A percentile compares a stretch with the other conserved stretches of the same genome.
Conservation (phyloP, 2,329 filamentous ascomycete genomes). For the Verticillium nubilum region DNA sequence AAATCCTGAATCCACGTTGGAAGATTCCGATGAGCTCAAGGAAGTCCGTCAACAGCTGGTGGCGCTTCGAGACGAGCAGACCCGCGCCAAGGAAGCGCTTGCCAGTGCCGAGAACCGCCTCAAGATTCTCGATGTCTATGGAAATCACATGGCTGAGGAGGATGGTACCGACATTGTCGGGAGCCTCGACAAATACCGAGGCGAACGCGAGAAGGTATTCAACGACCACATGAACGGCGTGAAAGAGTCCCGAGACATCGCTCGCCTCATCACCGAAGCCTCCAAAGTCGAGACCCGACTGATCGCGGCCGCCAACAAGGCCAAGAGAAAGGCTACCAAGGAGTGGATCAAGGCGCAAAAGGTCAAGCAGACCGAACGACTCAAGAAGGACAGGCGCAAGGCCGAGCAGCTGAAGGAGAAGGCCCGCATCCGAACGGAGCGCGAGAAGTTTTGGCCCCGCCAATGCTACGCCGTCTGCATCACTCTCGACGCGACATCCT, state of each 20-base stretch:
- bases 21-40: conserved; percentile 14
- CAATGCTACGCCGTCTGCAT: conserved; percentile 43
- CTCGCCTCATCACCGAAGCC: background rate
- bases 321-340: conserved; percentile 6
- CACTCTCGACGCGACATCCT: conserved; percentile 39
- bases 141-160: conserved; percentile 28
- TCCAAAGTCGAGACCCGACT: conserved; percentile 23
- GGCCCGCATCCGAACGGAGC: conserved; percentile 34
- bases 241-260: conserved; percentile 23
- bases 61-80: conserved; percentile 22
- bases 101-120: conserved; percentile 31
- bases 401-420: conserved; percentile 36
- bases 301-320: background rate
- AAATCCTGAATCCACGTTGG: conserved; percentile 15
- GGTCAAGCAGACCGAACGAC: conserved; percentile 23
- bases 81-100: conserved; percentile 21
- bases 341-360: conserved; percentile 18
- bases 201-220: conserved; percentile 36
- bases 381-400: conserved; percentile 27
- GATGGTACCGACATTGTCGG: conserved; percentile 27
- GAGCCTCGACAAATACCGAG: conserved; percentile 33
- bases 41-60: conserved; percentile 23
- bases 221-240: conserved; percentile 30
- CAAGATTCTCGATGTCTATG: conserved; percentile 33
- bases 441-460: conserved; percentile 43